Evolutionary conservation across 768 basidiomycete genomes (phyloP).

Genomic region (Russula virescens): DNA sequence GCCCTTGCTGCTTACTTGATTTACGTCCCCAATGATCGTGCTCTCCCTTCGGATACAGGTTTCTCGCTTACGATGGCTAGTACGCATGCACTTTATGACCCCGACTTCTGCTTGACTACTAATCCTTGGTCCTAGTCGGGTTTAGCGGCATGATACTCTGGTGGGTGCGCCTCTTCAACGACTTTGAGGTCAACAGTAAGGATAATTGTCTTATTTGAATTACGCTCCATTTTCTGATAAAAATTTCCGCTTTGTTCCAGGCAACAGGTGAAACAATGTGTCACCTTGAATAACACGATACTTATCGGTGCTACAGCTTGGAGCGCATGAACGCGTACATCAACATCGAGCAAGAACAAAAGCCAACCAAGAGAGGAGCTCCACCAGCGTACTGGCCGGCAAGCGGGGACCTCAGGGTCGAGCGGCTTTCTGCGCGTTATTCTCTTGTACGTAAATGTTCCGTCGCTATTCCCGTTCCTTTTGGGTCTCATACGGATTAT

Average conservation of each 20-base stretch:
- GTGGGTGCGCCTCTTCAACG: slow-evolving; percentile 42
- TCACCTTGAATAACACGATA: background rate
- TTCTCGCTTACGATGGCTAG: slow-evolving; percentile 40
- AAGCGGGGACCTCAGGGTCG: slow-evolving; percentile 46
- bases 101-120: background rate
- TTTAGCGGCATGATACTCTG: slow-evolving; percentile 54
- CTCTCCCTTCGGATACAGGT: slow-evolving; percentile 35
- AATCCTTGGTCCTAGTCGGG: slow-evolving; percentile 32
- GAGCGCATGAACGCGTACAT: slow-evolving; percentile 52
- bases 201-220: background rate
- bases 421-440: slow-evolving; percentile 48
- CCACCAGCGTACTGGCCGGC: slow-evolving; percentile 65
- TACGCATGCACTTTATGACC: slow-evolving; percentile 16
- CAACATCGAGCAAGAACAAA: slow-evolving; percentile 50
- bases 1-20: slow-evolving; percentile 47
- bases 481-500: slow-evolving; percentile 14
- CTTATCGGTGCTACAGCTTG: slow-evolving; percentile 29
- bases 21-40: slow-evolving; percentile 36
- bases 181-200: slow-evolving; percentile 42
- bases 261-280: slow-evolving; percentile 27
- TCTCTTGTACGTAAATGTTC: slow-evolving; percentile 36
- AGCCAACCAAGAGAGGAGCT: slow-evolving; percentile 35
- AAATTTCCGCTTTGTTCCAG: slow-evolving; percentile 10
- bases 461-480: slow-evolving; percentile 38
- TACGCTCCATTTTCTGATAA: background rate